A percentile compares a stretch with the other conserved stretches of the same genome.
Evolutionary conservation across 2,329 filamentous ascomycete genomes (phyloP).

Genomic region (Hymenoscyphus repandus): DNA sequence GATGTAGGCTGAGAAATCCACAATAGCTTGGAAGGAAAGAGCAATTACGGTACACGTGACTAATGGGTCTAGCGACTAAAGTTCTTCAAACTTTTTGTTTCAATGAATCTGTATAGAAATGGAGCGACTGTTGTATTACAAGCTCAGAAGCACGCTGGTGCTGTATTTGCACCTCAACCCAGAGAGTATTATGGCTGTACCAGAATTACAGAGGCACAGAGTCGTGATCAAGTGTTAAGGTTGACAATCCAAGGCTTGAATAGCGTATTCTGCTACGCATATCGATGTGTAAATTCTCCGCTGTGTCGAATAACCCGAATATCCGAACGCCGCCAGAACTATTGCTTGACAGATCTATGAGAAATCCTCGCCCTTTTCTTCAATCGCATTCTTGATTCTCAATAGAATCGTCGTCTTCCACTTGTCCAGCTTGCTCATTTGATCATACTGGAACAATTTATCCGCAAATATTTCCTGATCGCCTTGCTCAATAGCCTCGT

Average conservation of each 20-base stretch:
- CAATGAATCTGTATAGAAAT: too few species aligned
- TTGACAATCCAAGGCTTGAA: background rate
- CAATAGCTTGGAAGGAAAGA: too few species aligned
- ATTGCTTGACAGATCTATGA: constrained; percentile 37
- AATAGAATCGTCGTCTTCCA: constrained; percentile 91
- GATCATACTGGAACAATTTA: constrained; percentile 83
- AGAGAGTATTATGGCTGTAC: too few species aligned
- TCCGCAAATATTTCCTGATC: constrained; percentile 82
- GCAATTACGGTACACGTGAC: too few species aligned
- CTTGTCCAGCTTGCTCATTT: constrained; percentile 89
- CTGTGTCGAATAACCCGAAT: constrained; percentile 1
- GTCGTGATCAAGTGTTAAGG: too few species aligned
- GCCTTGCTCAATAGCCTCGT: constrained; percentile 67
- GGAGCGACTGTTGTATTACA: too few species aligned
- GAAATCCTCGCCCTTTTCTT: constrained; percentile 65
- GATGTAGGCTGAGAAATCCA: background rate
- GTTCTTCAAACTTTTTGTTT: too few species aligned
- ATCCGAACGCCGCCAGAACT: constrained; percentile 4
- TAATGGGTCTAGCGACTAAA: too few species aligned
- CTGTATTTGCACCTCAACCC: too few species aligned
- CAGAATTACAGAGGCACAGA: too few species aligned
- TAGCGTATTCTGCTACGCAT: background rate
- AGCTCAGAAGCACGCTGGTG: too few species aligned
- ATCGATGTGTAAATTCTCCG: constrained; percentile 1
- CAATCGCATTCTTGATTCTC: constrained; percentile 77